A percentile compares a stretch with the other conserved stretches of the same genome.
These are phyloP conservation scores for Euphorbia peplus DNA, from an alignment of 345 rosid species.

Conservation along the genomic window DNA sequence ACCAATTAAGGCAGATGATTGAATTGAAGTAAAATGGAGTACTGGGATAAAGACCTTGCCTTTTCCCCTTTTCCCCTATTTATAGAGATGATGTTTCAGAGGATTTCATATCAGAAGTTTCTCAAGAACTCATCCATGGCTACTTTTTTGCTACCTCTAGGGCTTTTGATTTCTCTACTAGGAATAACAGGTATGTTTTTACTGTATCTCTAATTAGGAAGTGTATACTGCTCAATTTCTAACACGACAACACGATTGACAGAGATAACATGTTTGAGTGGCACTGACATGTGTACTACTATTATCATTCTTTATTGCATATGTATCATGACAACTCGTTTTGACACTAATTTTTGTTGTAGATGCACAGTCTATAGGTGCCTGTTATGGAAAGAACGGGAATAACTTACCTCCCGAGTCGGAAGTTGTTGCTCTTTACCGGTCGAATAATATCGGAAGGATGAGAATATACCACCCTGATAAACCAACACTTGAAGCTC, in stretches of 20 bases:
- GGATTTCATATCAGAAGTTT: not conserved
- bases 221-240: not conserved
- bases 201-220: not conserved
- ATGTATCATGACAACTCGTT: no score
- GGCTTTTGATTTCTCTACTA: conserved; percentile 3
- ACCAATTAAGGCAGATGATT: conserved; percentile 6
- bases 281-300: no score
- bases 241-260: no score
- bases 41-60: not conserved
- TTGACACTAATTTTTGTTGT: not conserved
- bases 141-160: conserved; percentile 1
- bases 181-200: not conserved
- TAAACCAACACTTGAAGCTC: conserved; percentile 39
- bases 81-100: not conserved
- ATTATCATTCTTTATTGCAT: no score
- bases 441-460: conserved; percentile 25
- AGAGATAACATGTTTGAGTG: no score
- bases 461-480: conserved; percentile 43
- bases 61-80: not conserved
- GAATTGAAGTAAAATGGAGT: not conserved
- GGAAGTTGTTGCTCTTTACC: conserved; percentile 32
- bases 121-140: conserved; percentile 10
- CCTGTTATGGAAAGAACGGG: conserved; percentile 41
- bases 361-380: conserved; percentile 35
- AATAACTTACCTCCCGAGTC: conserved; percentile 33